These are phyloP conservation scores for Fraxinus americana DNA, from an alignment of 257 asterid species.

Conservation along the genomic window DNA sequence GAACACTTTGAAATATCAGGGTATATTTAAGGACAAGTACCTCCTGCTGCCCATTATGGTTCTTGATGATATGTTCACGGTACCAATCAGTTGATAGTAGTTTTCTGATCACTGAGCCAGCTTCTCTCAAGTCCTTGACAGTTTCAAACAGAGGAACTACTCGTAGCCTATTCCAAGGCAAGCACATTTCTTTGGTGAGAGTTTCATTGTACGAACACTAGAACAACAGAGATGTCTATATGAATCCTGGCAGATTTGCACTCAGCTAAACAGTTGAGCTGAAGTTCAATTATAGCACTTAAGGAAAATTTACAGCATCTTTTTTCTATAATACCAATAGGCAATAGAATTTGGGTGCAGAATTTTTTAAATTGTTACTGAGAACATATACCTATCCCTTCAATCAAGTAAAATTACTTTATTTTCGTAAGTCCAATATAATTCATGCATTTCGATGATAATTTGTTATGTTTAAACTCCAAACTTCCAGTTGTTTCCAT, in stretches of 20 bases:
- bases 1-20: not conserved
- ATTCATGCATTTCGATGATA: not conserved
- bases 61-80: constrained; percentile 65
- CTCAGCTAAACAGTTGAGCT: not conserved
- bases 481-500: not conserved
- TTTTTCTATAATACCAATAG: not conserved
- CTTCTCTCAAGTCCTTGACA: constrained; percentile 92
- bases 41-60: constrained; percentile 97
- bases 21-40: constrained; percentile 31
- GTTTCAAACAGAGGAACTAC: constrained; percentile 97
- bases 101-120: constrained; percentile 85
- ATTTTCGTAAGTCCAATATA: not conserved
- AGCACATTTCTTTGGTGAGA: constrained; percentile 16
- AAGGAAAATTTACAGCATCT: not conserved
- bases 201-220: constrained; percentile 1
- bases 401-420: not conserved
- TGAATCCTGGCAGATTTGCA: no score
- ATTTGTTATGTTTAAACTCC: no score
- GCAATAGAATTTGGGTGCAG: not conserved
- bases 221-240: not conserved
- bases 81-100: constrained; percentile 89
- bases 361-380: not conserved
- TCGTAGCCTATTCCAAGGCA: constrained; percentile 59
- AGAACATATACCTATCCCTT: not conserved
- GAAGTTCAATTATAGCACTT: not conserved